Evolutionary conservation across 805 yeast species (phyloP).

Genomic region (Candida maltosa): DNA sequence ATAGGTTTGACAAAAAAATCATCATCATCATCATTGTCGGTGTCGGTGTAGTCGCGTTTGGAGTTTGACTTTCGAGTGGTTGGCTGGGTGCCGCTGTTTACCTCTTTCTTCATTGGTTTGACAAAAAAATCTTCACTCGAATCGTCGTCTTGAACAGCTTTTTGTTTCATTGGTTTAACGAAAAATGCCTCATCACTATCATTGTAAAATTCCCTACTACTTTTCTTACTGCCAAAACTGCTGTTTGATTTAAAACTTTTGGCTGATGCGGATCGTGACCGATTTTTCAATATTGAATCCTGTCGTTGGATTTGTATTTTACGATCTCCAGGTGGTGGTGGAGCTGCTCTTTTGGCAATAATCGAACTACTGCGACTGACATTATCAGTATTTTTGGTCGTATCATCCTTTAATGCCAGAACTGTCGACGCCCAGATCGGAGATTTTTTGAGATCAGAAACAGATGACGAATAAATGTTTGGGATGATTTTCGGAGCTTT

Average conservation of each 20-base stretch:
- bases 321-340: conserved; percentile 54
- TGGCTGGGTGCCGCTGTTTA: not conserved
- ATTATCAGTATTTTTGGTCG: conserved; percentile 2
- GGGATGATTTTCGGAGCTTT: conserved; percentile 40
- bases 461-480: conserved; percentile 32
- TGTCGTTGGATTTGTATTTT: conserved; percentile 9
- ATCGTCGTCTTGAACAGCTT: conserved; percentile 6
- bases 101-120: conserved; percentile 9
- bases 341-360: conserved; percentile 69
- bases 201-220: not conserved
- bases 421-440: conserved; percentile 36
- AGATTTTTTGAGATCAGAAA: conserved; percentile 22
- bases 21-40: conserved; percentile 24
- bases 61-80: not conserved
- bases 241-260: not conserved
- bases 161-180: conserved; percentile 40
- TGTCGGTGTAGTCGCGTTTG: not conserved
- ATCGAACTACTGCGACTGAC: conserved; percentile 25
- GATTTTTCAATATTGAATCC: conserved; percentile 8
- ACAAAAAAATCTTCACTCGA: conserved; percentile 11
- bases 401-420: conserved; percentile 22
- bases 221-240: not conserved
- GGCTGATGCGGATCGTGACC: conserved; percentile 3
- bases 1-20: conserved; percentile 28
- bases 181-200: conserved; percentile 51